Evolutionary conservation across 371 early-diverging fungal genomes (phyloP), one percentile per base, ranked within the genome.

Genomic region (Mucor piriformis): DNA sequence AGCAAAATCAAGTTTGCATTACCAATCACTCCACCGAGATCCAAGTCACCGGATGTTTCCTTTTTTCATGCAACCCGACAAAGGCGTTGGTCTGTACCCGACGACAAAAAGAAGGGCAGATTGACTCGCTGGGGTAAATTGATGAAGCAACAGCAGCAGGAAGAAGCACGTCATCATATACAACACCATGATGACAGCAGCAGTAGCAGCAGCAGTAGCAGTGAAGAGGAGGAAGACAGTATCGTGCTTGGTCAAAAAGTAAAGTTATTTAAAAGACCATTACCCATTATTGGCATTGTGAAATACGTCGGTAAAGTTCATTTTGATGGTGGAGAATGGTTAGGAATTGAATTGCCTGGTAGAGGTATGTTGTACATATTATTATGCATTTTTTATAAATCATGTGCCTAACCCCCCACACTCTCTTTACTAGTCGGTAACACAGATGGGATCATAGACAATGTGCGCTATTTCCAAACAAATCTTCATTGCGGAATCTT

Each of bases 271-370:
- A 64, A 67, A 21, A 54, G 79, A 25, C 74, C 76, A 15, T 48
- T 73, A 6, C 72, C 70, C 6, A 70, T 66, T 13, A 65, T 67
- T 49, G 79, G 72, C 3, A 57, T 55, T 20, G 74, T 79, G 7
- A 72, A 74, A 21, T 79, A 63, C 35, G 65, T 73, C 27, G 79
- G 79, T 15, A 44, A 63, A 37, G 67, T 76, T 23, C 65, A 59
- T 44, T 59, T 57, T 15, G 70, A 67, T 46, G 63, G 63, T 11
- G 60, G 61, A 21, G 69, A 73, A 37, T 73, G 72, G 72, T 53
- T 75, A 38, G 79, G 79, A 5, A 71, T 79, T 32, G 79, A 79
- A 59, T 59, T 79, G 18, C 68, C 71, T 43, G 56, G 66, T 40
- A 63, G 73, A 67, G 79, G 79, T 78, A 71, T 54, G 34, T 37